Evolutionary conservation across 148 eudicot genomes (phyloP).

Genomic region (Dysphania ambrosioides): DNA sequence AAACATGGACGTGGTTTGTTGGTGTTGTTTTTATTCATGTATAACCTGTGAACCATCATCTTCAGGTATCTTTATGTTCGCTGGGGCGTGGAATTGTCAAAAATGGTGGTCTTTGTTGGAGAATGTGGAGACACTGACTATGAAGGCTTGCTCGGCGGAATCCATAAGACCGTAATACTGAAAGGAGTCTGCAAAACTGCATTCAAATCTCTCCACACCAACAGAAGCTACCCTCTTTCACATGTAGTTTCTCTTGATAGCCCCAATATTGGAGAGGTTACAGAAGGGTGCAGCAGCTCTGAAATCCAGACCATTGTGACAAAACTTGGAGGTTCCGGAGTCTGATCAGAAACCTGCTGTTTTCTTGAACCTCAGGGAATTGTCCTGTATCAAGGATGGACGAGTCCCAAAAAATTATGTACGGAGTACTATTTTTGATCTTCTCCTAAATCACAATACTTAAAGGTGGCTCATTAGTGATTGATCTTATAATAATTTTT

Average conservation of each 20-base stretch:
- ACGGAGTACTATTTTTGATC: not conserved
- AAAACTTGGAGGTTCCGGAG: constrained; percentile 41
- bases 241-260: constrained; percentile 69
- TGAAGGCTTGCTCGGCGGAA: constrained; percentile 80
- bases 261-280: constrained; percentile 52
- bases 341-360: constrained; percentile 12
- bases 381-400: no score
- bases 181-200: constrained; percentile 60
- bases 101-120: constrained; percentile 82
- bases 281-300: constrained; percentile 32
- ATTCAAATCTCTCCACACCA: constrained; percentile 48
- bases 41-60: not conserved
- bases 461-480: not conserved
- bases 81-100: constrained; percentile 72
- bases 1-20: not conserved
- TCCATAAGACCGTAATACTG: constrained; percentile 72
- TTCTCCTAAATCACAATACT: not conserved
- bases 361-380: no score
- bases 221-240: constrained; percentile 73
- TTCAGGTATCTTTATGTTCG: constrained; percentile 80
- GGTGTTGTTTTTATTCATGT: not conserved
- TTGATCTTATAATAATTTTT: not conserved
- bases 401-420: constrained; percentile 1
- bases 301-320: constrained; percentile 52
- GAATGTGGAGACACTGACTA: constrained; percentile 94